A percentile compares a stretch with the other conserved stretches of the same genome.
Conservation (phyloP, 306 rosid genomes). For the Castanopsis chinensis region DNA sequence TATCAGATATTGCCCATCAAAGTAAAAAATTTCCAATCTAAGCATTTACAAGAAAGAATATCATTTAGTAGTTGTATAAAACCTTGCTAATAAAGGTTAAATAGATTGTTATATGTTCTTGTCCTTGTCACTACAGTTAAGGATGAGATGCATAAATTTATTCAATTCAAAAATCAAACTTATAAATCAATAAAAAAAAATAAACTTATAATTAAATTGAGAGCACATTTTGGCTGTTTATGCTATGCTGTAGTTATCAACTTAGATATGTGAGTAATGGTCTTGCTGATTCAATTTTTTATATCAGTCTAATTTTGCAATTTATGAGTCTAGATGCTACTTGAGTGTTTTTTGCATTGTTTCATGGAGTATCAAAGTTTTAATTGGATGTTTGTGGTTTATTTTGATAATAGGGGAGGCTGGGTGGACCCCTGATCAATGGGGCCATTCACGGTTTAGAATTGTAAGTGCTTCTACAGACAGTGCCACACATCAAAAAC, state of each 20-base stretch:
- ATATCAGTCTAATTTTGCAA: neutral
- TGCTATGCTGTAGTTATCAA: neutral
- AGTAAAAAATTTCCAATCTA: neutral
- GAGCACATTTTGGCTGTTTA: neutral
- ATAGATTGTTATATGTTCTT: neutral
- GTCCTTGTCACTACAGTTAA: neutral
- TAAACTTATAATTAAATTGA: neutral
- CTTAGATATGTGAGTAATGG: neutral
- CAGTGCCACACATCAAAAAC: conserved; percentile 58
- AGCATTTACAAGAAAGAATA: neutral
- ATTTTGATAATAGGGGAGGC: conserved; percentile 78
- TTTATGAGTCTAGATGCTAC: conserved; percentile 6
- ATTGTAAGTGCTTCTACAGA: conserved; percentile 52
- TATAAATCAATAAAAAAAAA: neutral
- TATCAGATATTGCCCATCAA: neutral
- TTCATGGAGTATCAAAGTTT: conserved; percentile 14
- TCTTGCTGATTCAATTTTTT: neutral
- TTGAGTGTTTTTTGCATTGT: conserved; percentile 10
- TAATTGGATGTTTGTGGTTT: conserved; percentile 24
- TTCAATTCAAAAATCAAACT: neutral
- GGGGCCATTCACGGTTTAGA: conserved; percentile 81
- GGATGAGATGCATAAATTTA: neutral
- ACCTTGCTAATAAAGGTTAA: neutral
- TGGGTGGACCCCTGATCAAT: conserved; percentile 96
- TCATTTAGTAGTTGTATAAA: neutral